phyloP scores from a whole-genome alignment of 2,329 filamentous ascomycete genomes.

The Fusarium liriodendri region DNA sequence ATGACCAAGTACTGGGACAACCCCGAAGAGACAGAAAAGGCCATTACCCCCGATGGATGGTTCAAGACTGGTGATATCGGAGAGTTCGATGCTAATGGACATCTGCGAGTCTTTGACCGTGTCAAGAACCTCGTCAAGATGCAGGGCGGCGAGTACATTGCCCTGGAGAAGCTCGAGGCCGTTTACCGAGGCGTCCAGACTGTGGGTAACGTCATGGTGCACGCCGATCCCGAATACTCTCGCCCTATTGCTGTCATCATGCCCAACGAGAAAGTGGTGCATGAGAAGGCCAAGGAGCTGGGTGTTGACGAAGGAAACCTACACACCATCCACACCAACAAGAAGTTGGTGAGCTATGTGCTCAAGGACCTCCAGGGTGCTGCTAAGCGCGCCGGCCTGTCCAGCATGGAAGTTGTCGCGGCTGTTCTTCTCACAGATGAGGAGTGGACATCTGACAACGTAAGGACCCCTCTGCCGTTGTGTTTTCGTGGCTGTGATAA shows the following conservation, averaged over 20 bases:
- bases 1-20: slow-evolving; percentile 86
- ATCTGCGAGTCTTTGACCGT: slow-evolving; percentile 89
- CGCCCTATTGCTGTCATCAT: slow-evolving; percentile 87
- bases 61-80: slow-evolving; percentile 98
- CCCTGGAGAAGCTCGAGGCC: slow-evolving; percentile 93
- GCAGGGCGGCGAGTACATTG: slow-evolving; percentile 94
- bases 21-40: slow-evolving; percentile 83
- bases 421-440: slow-evolving; percentile 84
- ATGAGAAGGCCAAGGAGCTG: slow-evolving; percentile 67
- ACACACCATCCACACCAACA: slow-evolving; percentile 74
- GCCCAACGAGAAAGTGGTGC: slow-evolving; percentile 72
- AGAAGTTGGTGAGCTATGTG: slow-evolving; percentile 70
- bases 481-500: not conserved
- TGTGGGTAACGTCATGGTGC: slow-evolving; percentile 88
- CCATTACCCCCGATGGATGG: slow-evolving; percentile 88
- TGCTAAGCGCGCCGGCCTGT: slow-evolving; percentile 74
- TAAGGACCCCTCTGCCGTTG: slow-evolving; percentile 61
- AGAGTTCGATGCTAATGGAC: slow-evolving; percentile 83
- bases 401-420: slow-evolving; percentile 78
- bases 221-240: slow-evolving; percentile 78
- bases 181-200: slow-evolving; percentile 85
- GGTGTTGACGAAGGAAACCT: slow-evolving; percentile 77
- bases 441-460: slow-evolving; percentile 88
- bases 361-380: slow-evolving; percentile 75
- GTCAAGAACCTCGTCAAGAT: slow-evolving; percentile 99